Conservation (phyloP, 2,329 filamentous ascomycete genomes). For the Aspergillus neotritici region DNA sequence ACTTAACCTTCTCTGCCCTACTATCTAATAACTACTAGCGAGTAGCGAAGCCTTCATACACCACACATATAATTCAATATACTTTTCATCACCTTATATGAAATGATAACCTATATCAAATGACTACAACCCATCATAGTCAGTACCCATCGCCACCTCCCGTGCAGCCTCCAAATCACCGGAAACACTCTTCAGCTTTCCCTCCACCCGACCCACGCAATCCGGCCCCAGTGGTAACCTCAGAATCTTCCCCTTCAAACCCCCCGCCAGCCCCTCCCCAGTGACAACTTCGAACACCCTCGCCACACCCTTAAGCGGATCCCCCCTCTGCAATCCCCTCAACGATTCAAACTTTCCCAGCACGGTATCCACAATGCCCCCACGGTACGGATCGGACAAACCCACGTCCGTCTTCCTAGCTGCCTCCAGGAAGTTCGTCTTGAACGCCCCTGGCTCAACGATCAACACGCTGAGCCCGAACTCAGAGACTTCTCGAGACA, state of each 20-base stretch:
- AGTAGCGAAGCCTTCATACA: too few relatives aligned
- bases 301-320: slow-evolving; percentile 23
- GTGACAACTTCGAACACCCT: slow-evolving; percentile 37
- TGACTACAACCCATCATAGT: background rate
- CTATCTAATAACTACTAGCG: too few relatives aligned
- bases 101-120: too few relatives aligned
- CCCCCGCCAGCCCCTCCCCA: slow-evolving; percentile 27
- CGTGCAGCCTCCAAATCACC: slow-evolving; percentile 5
- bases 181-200: slow-evolving; percentile 8
- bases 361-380: slow-evolving; percentile 19
- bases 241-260: slow-evolving; percentile 29
- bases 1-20: too few relatives aligned
- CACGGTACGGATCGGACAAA: slow-evolving; percentile 26
- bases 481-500: slow-evolving; percentile 32
- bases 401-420: slow-evolving; percentile 24
- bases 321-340: slow-evolving; percentile 12
- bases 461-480: slow-evolving; percentile 37
- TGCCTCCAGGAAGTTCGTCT: slow-evolving; percentile 37
- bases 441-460: slow-evolving; percentile 41
- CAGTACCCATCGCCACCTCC: slow-evolving; percentile 7
- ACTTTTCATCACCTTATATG: too few relatives aligned
- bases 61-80: too few relatives aligned
- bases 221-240: slow-evolving; percentile 38
- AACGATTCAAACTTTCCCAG: slow-evolving; percentile 17
- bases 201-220: slow-evolving; percentile 21